Conservation (phyloP, 2,329 filamentous ascomycete genomes). For the Phaeomoniella chlamydospora region DNA sequence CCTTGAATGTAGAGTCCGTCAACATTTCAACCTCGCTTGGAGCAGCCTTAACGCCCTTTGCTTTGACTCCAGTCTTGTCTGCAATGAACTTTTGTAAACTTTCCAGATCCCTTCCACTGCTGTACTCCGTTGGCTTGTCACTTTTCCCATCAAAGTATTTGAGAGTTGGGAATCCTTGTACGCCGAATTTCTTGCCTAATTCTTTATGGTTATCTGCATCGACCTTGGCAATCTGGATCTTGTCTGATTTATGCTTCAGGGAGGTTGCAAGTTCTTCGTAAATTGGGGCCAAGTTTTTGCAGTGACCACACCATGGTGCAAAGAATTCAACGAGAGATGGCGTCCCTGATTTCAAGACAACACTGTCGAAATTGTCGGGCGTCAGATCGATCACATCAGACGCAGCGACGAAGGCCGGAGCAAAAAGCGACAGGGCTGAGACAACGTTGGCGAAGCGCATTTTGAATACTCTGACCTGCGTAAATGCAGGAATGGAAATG, state of each 20-base stretch:
- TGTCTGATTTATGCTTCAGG: constrained; percentile 60
- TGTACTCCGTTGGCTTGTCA: constrained; percentile 72
- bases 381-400: constrained; percentile 83
- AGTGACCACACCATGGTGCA: constrained; percentile 97
- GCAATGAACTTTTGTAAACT: constrained; percentile 66
- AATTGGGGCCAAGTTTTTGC: constrained; percentile 89
- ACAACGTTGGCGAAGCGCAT: neutral
- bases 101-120: constrained; percentile 74
- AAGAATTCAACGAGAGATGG: constrained; percentile 97
- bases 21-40: constrained; percentile 67
- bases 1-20: constrained; percentile 64
- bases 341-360: constrained; percentile 83
- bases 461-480: neutral
- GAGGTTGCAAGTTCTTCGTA: constrained; percentile 76
- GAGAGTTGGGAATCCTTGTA: constrained; percentile 91
- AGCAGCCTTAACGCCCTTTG: constrained; percentile 56
- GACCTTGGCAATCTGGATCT: constrained; percentile 84
- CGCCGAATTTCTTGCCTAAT: constrained; percentile 71
- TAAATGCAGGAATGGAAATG: neutral
- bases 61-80: constrained; percentile 74
- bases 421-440: constrained; percentile 24
- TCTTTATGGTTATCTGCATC: constrained; percentile 81
- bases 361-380: constrained; percentile 78
- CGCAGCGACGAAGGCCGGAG: constrained; percentile 48
- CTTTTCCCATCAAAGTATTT: constrained; percentile 90